A percentile compares a stretch with the other conserved stretches of the same genome.
Conservation (phyloP, 495 filamentous ascomycete species). For the Tuber magnatum region DNA sequence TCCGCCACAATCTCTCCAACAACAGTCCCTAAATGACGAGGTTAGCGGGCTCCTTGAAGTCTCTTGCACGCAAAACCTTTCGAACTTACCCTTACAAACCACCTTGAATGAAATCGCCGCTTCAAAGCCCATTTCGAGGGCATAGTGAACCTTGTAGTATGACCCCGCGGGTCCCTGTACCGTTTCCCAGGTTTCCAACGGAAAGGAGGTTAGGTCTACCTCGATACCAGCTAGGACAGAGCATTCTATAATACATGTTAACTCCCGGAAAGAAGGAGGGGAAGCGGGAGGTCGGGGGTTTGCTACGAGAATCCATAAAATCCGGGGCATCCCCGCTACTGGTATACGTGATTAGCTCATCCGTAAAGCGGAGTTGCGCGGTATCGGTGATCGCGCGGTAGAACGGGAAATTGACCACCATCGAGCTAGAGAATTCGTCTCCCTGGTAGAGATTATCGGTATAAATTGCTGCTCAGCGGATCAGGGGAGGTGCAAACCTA, state of each 20-base stretch:
- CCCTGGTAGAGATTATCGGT: background rate
- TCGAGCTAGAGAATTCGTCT: background rate
- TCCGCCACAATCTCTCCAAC: background rate
- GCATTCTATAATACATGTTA: background rate
- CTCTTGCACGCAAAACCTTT: background rate
- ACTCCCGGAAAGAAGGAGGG: background rate
- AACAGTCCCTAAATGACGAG: background rate
- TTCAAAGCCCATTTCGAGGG: background rate
- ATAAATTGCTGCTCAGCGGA: background rate
- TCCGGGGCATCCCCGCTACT: background rate
- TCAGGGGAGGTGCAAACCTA: constrained; percentile 7
- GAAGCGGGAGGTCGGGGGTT: background rate
- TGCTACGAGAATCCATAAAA: background rate
- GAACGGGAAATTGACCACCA: background rate
- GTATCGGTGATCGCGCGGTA: constrained; percentile 1
- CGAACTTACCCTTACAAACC: background rate
- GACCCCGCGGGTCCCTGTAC: background rate
- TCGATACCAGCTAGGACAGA: background rate
- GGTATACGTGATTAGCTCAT: background rate
- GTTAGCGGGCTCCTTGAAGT: background rate
- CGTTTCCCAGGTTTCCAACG: background rate
- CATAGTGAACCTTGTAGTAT: background rate
- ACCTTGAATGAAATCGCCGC: background rate
- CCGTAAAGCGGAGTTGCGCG: background rate
- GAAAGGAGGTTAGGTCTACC: background rate